Evolutionary conservation across 2,329 filamentous ascomycete species (phyloP).

Genomic region (Alternaria tenuissima): DNA sequence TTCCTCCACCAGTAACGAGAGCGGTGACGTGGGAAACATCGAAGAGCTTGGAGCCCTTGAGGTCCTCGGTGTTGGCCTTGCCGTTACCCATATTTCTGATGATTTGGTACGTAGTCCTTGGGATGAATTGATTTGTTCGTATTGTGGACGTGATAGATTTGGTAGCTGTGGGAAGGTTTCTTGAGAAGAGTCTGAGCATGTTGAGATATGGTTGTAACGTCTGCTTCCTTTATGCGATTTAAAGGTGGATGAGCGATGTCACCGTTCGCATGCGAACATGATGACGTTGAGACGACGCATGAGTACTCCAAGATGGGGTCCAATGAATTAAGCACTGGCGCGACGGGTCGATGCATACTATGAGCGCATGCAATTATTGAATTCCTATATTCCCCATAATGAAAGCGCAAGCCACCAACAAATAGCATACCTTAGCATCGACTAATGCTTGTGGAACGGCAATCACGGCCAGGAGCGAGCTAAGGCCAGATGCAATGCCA

Average conservation of each 20-base stretch:
- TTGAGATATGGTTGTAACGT: slow-evolving; percentile 2
- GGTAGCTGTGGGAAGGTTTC: slow-evolving; percentile 19
- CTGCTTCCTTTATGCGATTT: slow-evolving; percentile 23
- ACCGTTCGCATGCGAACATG: slow-evolving; percentile 32
- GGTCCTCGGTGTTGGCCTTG: slow-evolving; percentile 50
- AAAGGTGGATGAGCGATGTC: slow-evolving; percentile 19
- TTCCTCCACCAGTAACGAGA: slow-evolving; percentile 57
- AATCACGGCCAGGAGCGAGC: neutral
- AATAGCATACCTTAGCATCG: neutral
- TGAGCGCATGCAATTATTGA: neutral
- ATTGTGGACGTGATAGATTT: slow-evolving; percentile 12
- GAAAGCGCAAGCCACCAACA: neutral
- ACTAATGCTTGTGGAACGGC: neutral
- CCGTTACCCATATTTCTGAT: slow-evolving; percentile 44
- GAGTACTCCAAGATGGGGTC: slow-evolving; percentile 8
- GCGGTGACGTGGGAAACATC: slow-evolving; percentile 57
- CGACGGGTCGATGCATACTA: slow-evolving; percentile 4
- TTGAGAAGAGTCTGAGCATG: slow-evolving; percentile 45
- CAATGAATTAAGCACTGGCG: slow-evolving; percentile 9
- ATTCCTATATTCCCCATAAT: neutral
- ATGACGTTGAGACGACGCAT: slow-evolving; percentile 42
- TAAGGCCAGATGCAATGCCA: neutral
- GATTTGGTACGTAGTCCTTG: slow-evolving; percentile 29
- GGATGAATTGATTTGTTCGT: slow-evolving; percentile 18
- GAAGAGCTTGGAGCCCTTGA: slow-evolving; percentile 55